Evolutionary conservation across 2,329 filamentous ascomycete species (phyloP).

Genomic region (Colletotrichum sp.): DNA sequence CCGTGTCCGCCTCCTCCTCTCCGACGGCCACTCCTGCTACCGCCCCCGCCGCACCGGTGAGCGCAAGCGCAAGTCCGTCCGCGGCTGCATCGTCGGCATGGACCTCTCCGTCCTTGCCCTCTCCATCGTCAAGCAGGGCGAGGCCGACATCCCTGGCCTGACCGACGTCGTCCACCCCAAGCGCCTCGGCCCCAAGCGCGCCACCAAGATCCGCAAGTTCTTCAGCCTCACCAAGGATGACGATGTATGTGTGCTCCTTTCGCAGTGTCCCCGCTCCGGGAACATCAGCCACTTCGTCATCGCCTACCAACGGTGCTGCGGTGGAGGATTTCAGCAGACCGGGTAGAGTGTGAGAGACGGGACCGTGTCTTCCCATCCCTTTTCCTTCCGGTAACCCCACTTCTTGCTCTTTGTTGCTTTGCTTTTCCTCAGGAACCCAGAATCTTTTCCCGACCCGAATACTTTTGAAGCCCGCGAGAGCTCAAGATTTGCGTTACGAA

Average conservation of each 20-base stretch:
- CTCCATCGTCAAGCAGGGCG: slow-evolving; percentile 97
- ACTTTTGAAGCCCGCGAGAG: slow-evolving; percentile 23
- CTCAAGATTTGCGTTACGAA: background rate
- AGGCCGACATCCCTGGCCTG: slow-evolving; percentile 89
- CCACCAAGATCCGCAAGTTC: slow-evolving; percentile 99
- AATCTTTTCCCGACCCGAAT: background rate
- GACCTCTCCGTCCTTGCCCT: slow-evolving; percentile 96
- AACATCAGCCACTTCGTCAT: slow-evolving; percentile 61
- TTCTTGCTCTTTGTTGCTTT: background rate
- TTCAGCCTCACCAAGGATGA: slow-evolving; percentile 99
- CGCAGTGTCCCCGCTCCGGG: slow-evolving; percentile 36
- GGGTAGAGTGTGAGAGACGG: slow-evolving; percentile 65
- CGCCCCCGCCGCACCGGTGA: slow-evolving; percentile 96
- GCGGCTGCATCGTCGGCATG: slow-evolving; percentile 97
- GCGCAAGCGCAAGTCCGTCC: slow-evolving; percentile 99
- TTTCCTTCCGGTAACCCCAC: background rate
- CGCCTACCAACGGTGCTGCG: slow-evolving; percentile 68
- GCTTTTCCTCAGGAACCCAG: background rate
- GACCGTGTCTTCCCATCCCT: slow-evolving; percentile 23
- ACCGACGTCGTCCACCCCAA: slow-evolving; percentile 99
- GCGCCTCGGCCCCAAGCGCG: slow-evolving; percentile 98
- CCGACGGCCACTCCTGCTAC: slow-evolving; percentile 99
- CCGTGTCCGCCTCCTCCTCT: slow-evolving; percentile 96
- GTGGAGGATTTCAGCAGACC: slow-evolving; percentile 45
- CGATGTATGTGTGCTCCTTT: slow-evolving; percentile 79